These are phyloP conservation scores for Kockovaella imperatae DNA, from an alignment of 768 basidiomycete species.

Conservation along the genomic window DNA sequence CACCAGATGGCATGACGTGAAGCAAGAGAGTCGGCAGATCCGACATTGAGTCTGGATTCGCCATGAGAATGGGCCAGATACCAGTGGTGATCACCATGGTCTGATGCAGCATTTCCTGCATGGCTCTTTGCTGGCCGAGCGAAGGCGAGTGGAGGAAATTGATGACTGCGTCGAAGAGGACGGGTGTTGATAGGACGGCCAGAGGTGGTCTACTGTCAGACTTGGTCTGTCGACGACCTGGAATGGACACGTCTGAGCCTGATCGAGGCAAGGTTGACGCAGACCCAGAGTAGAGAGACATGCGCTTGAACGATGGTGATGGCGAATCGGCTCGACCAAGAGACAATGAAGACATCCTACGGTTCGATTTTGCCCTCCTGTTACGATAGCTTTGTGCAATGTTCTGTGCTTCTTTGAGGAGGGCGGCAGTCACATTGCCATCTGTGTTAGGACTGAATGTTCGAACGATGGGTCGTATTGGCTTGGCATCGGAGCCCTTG, in stretches of 20 bases:
- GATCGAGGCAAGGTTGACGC: no score
- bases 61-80: constrained; percentile 16
- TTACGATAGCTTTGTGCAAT: no score
- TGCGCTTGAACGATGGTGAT: no score
- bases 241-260: no score
- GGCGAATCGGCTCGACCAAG: no score
- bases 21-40: constrained; percentile 4
- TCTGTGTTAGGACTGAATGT: constrained; percentile 17
- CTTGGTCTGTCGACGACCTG: no score
- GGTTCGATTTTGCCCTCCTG: no score
- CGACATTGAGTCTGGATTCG: constrained; percentile 2
- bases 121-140: constrained; percentile 4
- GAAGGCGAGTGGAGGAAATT: constrained; percentile 19
- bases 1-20: constrained; percentile 20
- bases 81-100: constrained; percentile 22
- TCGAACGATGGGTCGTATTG: constrained; percentile 13
- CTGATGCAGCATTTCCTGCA: constrained; percentile 32
- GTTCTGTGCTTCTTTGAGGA: constrained; percentile 15
- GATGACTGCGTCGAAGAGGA: constrained; percentile 26
- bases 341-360: no score
- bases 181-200: no score
- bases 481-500: constrained; percentile 4
- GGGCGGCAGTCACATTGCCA: constrained; percentile 9
- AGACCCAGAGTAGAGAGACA: no score
- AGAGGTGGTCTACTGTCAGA: no score